Evolutionary conservation across 495 filamentous ascomycete species (phyloP).

Genomic region (Aspergillus homomorphus): DNA sequence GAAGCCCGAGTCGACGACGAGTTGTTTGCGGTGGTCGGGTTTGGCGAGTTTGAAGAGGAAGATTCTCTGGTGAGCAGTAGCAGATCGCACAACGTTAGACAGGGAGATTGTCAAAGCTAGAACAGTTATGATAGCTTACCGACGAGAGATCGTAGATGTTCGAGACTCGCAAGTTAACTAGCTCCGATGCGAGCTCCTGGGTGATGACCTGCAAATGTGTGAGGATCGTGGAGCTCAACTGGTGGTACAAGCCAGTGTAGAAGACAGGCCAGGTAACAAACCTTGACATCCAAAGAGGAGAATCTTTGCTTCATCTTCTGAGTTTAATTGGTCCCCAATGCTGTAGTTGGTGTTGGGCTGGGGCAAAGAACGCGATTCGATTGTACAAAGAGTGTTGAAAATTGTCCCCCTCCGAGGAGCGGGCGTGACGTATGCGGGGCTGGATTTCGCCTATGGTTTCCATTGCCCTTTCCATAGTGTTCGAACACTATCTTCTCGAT

Average conservation of each 20-base stretch:
- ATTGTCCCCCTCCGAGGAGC: neutral
- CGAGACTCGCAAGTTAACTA: constrained; percentile 74
- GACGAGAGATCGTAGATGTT: constrained; percentile 96
- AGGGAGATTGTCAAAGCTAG: neutral
- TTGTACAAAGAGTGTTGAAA: constrained; percentile 3
- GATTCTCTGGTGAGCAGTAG: constrained; percentile 58
- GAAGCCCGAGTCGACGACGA: constrained; percentile 92
- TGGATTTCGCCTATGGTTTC: constrained; percentile 13
- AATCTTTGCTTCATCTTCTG: constrained; percentile 93
- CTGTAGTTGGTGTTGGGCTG: constrained; percentile 5
- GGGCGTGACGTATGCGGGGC: constrained; percentile 52
- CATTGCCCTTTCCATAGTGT: constrained; percentile 9
- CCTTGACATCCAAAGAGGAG: constrained; percentile 88
- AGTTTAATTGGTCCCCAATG: neutral
- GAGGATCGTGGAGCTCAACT: constrained; percentile 2
- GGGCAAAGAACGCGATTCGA: constrained; percentile 30
- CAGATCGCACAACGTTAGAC: neutral
- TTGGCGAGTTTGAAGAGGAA: constrained; percentile 92
- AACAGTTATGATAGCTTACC: constrained; percentile 34
- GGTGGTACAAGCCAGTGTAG: too few species aligned
- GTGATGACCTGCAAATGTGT: constrained; percentile 69
- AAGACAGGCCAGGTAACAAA: constrained; percentile 26
- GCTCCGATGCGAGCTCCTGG: constrained; percentile 75
- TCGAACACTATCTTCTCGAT: constrained; percentile 2
- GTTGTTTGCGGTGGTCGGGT: constrained; percentile 77